Evolutionary conservation across 2,329 filamentous ascomycete genomes (phyloP), one percentile per base, ranked within the genome.

Genomic region (Fusarium vanettenii): DNA sequence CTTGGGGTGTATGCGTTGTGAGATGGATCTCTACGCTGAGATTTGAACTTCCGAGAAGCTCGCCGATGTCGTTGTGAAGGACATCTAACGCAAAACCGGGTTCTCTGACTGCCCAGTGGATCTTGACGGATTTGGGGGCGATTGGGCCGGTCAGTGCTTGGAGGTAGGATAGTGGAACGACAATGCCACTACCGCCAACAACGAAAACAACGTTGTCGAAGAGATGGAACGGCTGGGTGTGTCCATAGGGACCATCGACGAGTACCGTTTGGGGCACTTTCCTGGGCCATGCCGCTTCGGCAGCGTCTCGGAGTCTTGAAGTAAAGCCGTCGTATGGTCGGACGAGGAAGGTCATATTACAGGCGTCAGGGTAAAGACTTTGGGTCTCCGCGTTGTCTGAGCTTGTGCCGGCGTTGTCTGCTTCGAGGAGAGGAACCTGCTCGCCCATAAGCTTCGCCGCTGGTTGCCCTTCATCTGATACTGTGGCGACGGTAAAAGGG

Each of bases 261-360:
- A 87, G 75, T 0, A 87, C 78, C 1, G 81, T 80, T 1, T 85
- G 59, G 0, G 78, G 71, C 0, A 78, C 76, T 0, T 81, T 76
- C 4, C 65, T 71, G 0, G 81, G 78, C 67, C 78, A 79, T 1
- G 66, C 37, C 0, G 70, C 61, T 2, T 77, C 76, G 0, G 83
- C 83, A 6, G 77, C 63, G 6, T 83, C 75, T 33, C 80, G 74
- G 0, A 87, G 80, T 2, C 85, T 79, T 1, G 76, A 74, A 0
- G 85, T 87, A 74, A 87, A 87, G 52, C 85, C 80, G 50, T 86
- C 82, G 69, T 87, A 87, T 1, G 86, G 86, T 0, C 86, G 79
- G 50, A 87, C 84, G n/a, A 87, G 78, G 45, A 87, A 87, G 0
- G 81, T 81, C 80, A 87, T 84, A 1, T 63, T 68, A 10, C 60